Evolutionary conservation across 257 asterid species (phyloP).

Genomic region (Solanum rostratum): DNA sequence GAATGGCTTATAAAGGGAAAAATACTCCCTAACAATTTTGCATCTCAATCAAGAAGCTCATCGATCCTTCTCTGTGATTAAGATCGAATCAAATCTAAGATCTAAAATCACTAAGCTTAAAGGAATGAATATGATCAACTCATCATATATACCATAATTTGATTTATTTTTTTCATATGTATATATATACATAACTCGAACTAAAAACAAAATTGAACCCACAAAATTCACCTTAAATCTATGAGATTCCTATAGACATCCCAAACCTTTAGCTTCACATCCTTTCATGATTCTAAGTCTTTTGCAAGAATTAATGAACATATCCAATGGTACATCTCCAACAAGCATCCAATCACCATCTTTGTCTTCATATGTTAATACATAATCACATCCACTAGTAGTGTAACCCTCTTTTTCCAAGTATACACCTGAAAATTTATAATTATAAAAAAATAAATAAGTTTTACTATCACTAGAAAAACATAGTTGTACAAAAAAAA

Average conservation of each 20-base stretch:
- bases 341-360: conserved; percentile 3
- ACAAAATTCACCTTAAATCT: not conserved
- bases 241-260: not conserved
- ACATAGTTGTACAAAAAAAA: not conserved
- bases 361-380: not conserved
- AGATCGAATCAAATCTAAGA: not conserved
- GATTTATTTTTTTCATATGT: not conserved
- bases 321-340: not conserved
- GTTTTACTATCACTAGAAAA: not conserved
- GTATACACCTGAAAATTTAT: not conserved
- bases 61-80: not conserved
- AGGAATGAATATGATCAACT: not conserved
- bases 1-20: too few species aligned
- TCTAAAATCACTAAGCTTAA: not conserved
- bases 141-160: not conserved
- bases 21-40: too few species aligned
- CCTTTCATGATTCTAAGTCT: not conserved
- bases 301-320: not conserved
- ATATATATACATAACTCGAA: not conserved
- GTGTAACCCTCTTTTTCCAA: not conserved
- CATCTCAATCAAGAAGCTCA: not conserved
- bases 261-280: not conserved
- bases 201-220: not conserved
- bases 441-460: not conserved
- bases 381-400: not conserved